A percentile compares a stretch with the other conserved stretches of the same genome.
phyloP scores from a whole-genome alignment of 371 early-diverging fungal species.

The Apophysomyces elegans region DNA sequence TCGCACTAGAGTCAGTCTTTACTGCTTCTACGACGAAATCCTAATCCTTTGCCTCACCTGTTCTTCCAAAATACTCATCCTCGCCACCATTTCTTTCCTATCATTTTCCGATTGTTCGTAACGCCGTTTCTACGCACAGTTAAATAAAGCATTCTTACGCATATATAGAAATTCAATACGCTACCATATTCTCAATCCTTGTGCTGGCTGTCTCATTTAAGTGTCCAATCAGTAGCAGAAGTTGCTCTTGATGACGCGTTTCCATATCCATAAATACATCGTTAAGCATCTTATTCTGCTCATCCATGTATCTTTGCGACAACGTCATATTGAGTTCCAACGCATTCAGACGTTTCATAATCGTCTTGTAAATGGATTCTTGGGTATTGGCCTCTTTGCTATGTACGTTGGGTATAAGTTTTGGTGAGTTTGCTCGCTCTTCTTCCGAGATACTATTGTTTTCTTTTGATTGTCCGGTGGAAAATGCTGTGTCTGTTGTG shows the following conservation, averaged over 20 bases:
- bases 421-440: slow-evolving; percentile 25
- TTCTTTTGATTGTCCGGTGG: neutral
- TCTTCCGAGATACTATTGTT: slow-evolving; percentile 14
- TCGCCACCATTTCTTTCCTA: slow-evolving; percentile 49
- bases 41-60: slow-evolving; percentile 33
- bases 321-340: slow-evolving; percentile 83
- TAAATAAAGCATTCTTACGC: neutral
- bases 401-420: slow-evolving; percentile 7
- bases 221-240: slow-evolving; percentile 62
- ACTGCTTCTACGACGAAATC: too few species aligned
- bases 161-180: neutral
- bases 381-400: slow-evolving; percentile 32
- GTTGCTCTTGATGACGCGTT: slow-evolving; percentile 59
- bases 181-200: slow-evolving; percentile 64
- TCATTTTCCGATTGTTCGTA: slow-evolving; percentile 61
- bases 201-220: slow-evolving; percentile 66
- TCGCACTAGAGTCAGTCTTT: neutral
- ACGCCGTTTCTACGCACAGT: slow-evolving; percentile 40
- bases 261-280: slow-evolving; percentile 73
- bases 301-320: slow-evolving; percentile 82
- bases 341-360: slow-evolving; percentile 80
- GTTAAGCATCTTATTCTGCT: slow-evolving; percentile 81
- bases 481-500: slow-evolving; percentile 8
- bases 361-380: slow-evolving; percentile 90
- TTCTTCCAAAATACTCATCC: slow-evolving; percentile 60